A percentile compares a stretch with the other conserved stretches of the same genome.
Conservation (phyloP, 345 rosid genomes). For the Eucalyptus guilfoylei region DNA sequence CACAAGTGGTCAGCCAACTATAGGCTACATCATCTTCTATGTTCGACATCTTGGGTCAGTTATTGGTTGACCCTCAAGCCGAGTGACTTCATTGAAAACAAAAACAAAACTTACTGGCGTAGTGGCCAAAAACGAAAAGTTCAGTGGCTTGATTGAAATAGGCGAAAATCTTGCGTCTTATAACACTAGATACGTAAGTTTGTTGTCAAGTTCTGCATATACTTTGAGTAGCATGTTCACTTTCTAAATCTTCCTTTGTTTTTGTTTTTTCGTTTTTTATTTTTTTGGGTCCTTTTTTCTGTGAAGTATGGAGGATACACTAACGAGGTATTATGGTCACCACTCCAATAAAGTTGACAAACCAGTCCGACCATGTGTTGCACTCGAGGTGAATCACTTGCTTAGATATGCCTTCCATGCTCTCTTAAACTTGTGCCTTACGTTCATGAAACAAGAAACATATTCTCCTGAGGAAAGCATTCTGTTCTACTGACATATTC, state of each 20-base stretch:
- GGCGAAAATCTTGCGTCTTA: background rate
- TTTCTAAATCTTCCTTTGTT: background rate
- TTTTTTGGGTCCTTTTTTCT: background rate
- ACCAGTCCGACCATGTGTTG: background rate
- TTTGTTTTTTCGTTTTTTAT: background rate
- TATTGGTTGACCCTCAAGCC: background rate
- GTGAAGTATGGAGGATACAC: background rate
- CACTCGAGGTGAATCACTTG: background rate
- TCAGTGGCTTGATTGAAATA: background rate
- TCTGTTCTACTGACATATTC: background rate
- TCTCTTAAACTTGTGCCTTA: background rate
- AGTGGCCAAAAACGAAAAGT: background rate
- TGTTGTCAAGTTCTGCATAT: background rate
- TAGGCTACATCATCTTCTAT: background rate
- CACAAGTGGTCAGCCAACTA: background rate
- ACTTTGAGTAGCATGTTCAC: background rate
- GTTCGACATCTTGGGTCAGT: background rate
- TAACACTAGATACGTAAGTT: background rate
- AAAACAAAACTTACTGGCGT: background rate
- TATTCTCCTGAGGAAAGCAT: background rate
- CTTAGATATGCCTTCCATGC: background rate
- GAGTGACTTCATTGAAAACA: background rate
- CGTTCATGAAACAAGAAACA: background rate
- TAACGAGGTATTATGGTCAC: background rate
- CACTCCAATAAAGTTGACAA: background rate